Evolutionary conservation across 495 filamentous ascomycete genomes (phyloP), one percentile per base, ranked within the genome.

Genomic region (Letharia columbiana): DNA sequence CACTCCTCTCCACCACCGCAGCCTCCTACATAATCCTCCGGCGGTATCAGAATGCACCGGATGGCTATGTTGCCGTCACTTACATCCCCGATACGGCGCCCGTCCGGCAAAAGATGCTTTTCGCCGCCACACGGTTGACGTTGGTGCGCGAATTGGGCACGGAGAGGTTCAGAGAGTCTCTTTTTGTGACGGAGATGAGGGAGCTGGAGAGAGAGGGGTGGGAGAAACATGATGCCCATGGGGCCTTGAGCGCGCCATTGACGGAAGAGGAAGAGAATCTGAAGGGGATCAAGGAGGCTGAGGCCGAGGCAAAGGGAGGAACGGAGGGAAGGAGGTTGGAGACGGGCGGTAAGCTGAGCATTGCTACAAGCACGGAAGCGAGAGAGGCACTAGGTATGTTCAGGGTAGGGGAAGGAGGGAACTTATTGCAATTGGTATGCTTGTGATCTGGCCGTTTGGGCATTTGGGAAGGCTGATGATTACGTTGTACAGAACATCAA

Each of bases 51-150:
- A 69, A 75, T 12, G 80, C 80, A 5, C 45, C 71, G 15, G 73
- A 78, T 31, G 72, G 74, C 31, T 86, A 94, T 67, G 76, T 91
- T 62, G 89, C 89, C 57, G 78, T 97, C 56, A 92, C 94, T 41
- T 97, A 96, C 74, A 90, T 98, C 56, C 94, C 94, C 5, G 90
- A 91, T 73, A 77, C 88, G 63, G 93, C 94, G 8, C 89, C 89
- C 23, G 94, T 98, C 49, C 88, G 94, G 50, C 88, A 93, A 70
- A 98, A 98, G 83, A 98, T 92, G 82, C 84, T 98, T 61, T 96
- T 97, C 76, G 93, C 94, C 44, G 85, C 89, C 50, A 96, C 94
- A 23, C 85, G 92, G 49, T 80, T 92, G 63, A 92, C 91, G 1
- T 81, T 98, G 15, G 80, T 87, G 50, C 83, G 93, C 52, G 93